Base-by-base conservation (phyloP, 805 yeast species). In the Yarrowia yakushimensis region DNA sequence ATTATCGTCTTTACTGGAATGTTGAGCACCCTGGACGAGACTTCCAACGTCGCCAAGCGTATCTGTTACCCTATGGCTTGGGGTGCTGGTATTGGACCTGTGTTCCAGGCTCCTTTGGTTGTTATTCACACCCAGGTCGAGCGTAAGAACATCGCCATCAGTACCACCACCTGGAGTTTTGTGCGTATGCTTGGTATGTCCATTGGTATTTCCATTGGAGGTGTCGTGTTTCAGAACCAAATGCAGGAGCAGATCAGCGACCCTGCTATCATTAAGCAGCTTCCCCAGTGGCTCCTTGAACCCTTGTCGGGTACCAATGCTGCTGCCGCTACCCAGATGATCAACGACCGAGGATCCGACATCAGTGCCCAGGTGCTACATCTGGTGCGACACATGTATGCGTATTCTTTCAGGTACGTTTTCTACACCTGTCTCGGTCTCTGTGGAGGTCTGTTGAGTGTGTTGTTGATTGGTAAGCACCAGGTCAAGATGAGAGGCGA, bases 51-150 rank as follows among this genome's bases (percentile, higher is more conserved):
- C 2, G 68, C 78, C 0, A 59, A 69, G 25, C 74, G 78, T 63
- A 77, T 82, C 59, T 82, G 85, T 0, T 72, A 76, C 33, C 76
- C 80, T 62, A 78, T 82, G 27, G 66, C 80, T 7, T 68, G 74
- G 9, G 87, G 87, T 25, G 71, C 78, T 5, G 75, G 81, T 0
- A 69, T 77, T 43, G 88, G 87, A 2, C 31, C 80, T 15, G 73
- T 71, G 60, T 72, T 81, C 69, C 85, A 82, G 68, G 72, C 82
- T 1, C 71, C 81, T 50, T 67, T 81, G 31, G 69, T 79, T 1
- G 75, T 81, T 1, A 85, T 82, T 67, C 69, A 82, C 9, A 71
- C 76, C 22, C 82, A 83, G 11, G 85, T 86, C 33, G 79, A 81
- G 64, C 69, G 74, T 1, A 77, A 81, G 7, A 86, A 85, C 15